Conservation (phyloP, 495 filamentous ascomycete genomes). For the Choiromyces venosus region DNA sequence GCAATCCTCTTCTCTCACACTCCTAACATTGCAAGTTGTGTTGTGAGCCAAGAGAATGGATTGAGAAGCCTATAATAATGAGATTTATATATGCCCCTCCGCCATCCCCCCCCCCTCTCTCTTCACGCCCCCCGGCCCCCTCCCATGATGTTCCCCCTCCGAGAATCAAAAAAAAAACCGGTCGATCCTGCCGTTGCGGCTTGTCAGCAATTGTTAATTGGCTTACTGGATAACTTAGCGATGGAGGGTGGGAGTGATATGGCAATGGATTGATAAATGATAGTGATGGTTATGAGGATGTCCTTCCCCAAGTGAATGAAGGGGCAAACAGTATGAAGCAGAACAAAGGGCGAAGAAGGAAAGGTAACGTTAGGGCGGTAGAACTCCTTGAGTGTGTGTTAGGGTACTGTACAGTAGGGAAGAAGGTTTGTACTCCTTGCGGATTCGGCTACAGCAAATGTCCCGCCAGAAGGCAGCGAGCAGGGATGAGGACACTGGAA, state of each 20-base stretch:
- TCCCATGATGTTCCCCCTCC: neutral
- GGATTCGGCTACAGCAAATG: conserved; percentile 33
- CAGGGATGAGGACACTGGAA: conserved; percentile 35
- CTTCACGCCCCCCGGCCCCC: neutral
- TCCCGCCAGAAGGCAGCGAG: conserved; percentile 32
- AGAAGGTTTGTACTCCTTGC: conserved; percentile 10
- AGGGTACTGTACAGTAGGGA: neutral
- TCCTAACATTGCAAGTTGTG: neutral
- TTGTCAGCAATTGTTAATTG: neutral
- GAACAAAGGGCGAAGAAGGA: neutral
- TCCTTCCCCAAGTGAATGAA: neutral
- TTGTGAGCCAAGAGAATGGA: neutral
- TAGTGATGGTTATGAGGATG: neutral
- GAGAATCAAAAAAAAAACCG: conserved; percentile 29
- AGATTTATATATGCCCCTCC: neutral
- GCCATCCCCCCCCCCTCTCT: neutral
- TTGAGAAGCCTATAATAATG: neutral
- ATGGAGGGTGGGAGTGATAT: neutral
- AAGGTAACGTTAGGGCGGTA: neutral
- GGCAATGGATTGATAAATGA: neutral
- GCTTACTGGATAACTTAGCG: neutral
- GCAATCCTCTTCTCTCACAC: conserved; percentile 21
- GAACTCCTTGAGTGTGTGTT: neutral
- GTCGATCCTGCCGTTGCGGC: conserved; percentile 38
- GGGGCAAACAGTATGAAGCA: neutral